Conservation (phyloP, 192 early-diverging fungal genomes). For the Phlyctochytrium arcticum region DNA sequence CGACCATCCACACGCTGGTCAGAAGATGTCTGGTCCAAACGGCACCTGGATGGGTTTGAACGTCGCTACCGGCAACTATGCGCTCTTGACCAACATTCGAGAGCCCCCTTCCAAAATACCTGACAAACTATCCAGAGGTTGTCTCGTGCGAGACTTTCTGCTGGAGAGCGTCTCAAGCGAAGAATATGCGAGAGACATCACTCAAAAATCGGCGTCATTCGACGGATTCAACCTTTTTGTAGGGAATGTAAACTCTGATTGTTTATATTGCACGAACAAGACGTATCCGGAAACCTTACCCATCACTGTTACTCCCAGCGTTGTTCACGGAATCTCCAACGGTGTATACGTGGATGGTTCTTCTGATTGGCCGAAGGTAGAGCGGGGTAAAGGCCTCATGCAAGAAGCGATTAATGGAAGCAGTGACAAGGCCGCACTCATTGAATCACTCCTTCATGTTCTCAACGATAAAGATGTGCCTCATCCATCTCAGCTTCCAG, state of each 20-base stretch:
- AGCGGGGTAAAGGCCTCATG: slow-evolving; percentile 16
- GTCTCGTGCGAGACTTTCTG: slow-evolving; percentile 34
- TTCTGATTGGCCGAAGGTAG: slow-evolving; percentile 27
- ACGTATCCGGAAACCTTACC: not conserved
- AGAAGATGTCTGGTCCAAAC: not conserved
- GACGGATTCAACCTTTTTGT: slow-evolving; percentile 48
- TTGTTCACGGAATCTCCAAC: slow-evolving; percentile 34
- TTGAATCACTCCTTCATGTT: slow-evolving; percentile 3
- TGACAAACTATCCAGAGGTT: slow-evolving; percentile 26
- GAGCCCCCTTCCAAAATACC: slow-evolving; percentile 16
- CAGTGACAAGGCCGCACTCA: not conserved
- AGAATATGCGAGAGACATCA: too few relatives aligned
- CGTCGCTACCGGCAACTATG: slow-evolving; percentile 18
- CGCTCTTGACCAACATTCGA: slow-evolving; percentile 40
- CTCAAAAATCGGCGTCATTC: too few relatives aligned
- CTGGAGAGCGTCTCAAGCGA: not conserved
- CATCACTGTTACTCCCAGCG: slow-evolving; percentile 2
- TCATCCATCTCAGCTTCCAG: slow-evolving; percentile 7
- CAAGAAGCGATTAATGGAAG: not conserved
- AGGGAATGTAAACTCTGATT: slow-evolving; percentile 5
- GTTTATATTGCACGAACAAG: slow-evolving; percentile 25
- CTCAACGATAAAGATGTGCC: slow-evolving; percentile 6
- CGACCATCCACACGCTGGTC: not conserved
- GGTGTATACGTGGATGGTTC: slow-evolving; percentile 20
- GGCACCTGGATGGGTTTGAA: slow-evolving; percentile 41